These are phyloP conservation scores for Hyaloscypha hepaticicola DNA, from an alignment of 495 filamentous ascomycete species.

Conservation along the genomic window DNA sequence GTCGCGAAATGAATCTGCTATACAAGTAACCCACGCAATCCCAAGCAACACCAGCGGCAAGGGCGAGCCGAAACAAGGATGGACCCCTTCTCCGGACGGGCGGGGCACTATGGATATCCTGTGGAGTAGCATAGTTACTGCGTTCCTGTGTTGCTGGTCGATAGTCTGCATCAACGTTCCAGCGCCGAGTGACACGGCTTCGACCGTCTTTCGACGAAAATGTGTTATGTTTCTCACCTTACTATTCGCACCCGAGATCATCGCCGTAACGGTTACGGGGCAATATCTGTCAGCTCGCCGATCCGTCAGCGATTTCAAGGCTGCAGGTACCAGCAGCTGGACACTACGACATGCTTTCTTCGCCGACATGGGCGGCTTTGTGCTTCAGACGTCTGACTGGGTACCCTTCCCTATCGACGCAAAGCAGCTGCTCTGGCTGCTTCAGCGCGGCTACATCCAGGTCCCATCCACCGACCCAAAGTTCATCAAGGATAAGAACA, in stretches of 20 bases:
- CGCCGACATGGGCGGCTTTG: conserved; percentile 42
- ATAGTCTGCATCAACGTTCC: conserved; percentile 14
- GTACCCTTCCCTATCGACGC: conserved; percentile 36
- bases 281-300: conserved; percentile 4
- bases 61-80: conserved; percentile 4
- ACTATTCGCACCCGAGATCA: conserved; percentile 4
- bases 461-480: conserved; percentile 17
- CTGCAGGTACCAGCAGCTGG: conserved; percentile 26
- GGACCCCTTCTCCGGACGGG: conserved; percentile 9
- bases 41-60: too few species aligned
- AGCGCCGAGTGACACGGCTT: background rate
- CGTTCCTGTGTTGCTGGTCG: conserved; percentile 14
- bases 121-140: conserved; percentile 4
- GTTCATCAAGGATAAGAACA: conserved; percentile 38
- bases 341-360: conserved; percentile 40
- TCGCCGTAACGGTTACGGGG: background rate
- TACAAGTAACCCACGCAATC: too few species aligned
- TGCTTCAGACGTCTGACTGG: conserved; percentile 28
- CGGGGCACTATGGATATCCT: conserved; percentile 20
- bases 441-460: conserved; percentile 16
- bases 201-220: background rate
- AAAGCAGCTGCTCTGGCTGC: conserved; percentile 38
- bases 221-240: background rate
- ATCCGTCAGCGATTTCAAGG: conserved; percentile 16
- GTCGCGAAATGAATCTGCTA: too few species aligned